Evolutionary conservation across 2,329 filamentous ascomycete species (phyloP).

Genomic region (Neonectria punicea): DNA sequence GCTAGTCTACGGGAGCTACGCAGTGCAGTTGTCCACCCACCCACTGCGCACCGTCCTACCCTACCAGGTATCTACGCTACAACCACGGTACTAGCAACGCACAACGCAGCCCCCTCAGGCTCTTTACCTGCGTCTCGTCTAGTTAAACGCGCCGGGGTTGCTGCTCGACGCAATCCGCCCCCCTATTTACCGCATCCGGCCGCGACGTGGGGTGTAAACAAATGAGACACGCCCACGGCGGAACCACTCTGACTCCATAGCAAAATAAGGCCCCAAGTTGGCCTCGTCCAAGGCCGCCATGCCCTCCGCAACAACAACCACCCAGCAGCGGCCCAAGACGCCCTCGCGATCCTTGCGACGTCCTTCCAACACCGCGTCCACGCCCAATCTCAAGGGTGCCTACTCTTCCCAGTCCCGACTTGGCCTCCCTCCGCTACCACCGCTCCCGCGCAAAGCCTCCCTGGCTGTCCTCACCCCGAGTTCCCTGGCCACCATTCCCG

Average conservation of each 20-base stretch:
- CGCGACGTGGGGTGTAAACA: slow-evolving; percentile 44
- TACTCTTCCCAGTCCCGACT: slow-evolving; percentile 63
- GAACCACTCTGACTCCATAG: slow-evolving; percentile 27
- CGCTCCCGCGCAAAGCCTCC: slow-evolving; percentile 75
- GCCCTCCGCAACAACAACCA: slow-evolving; percentile 39
- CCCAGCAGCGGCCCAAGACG: slow-evolving; percentile 34
- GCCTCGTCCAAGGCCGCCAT: slow-evolving; percentile 38
- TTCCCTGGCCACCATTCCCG: slow-evolving; percentile 72
- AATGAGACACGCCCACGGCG: slow-evolving; percentile 43
- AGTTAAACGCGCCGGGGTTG: slow-evolving; percentile 22
- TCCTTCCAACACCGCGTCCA: slow-evolving; percentile 62
- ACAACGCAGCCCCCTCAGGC: no score
- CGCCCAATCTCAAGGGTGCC: slow-evolving; percentile 66
- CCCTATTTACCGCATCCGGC: slow-evolving; percentile 42
- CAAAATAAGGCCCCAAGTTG: slow-evolving; percentile 40
- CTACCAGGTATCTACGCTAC: no score
- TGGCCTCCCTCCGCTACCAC: slow-evolving; percentile 53
- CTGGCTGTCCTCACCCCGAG: slow-evolving; percentile 74
- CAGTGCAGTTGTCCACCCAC: not conserved
- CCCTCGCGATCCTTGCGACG: slow-evolving; percentile 56
- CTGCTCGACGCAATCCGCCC: slow-evolving; percentile 34
- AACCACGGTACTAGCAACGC: not conserved
- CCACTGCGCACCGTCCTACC: not conserved
- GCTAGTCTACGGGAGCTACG: slow-evolving; percentile 26
- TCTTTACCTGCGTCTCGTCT: no score